phyloP scores from a whole-genome alignment of 176 grass and related monocot species.

The Cenchrus purpureus region DNA sequence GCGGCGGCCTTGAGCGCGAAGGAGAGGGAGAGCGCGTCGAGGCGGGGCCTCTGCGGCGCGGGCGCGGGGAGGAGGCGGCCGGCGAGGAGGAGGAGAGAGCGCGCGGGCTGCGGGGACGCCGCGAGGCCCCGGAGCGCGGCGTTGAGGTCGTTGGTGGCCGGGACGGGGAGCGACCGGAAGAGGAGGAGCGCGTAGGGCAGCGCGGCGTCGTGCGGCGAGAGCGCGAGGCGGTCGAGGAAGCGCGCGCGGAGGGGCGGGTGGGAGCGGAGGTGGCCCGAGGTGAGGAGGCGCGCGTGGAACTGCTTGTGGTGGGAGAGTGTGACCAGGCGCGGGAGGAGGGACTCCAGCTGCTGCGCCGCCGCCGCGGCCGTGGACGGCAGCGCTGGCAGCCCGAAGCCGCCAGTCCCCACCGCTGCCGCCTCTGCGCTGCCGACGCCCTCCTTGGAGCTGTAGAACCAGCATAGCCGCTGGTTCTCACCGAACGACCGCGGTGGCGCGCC shows the following conservation, averaged over 20 bases:
- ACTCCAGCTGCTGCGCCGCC: constrained; percentile 42
- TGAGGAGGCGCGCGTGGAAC: constrained; percentile 71
- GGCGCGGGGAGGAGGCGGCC: constrained; percentile 37
- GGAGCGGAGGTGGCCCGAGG: constrained; percentile 49
- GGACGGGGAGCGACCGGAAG: constrained; percentile 50
- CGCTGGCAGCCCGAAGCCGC: constrained; percentile 36
- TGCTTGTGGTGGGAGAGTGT: constrained; percentile 61
- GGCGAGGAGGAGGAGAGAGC: constrained; percentile 61
- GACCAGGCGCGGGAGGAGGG: constrained; percentile 51
- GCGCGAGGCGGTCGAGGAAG: constrained; percentile 64
- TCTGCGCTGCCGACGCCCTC: constrained; percentile 56
- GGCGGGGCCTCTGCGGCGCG: constrained; percentile 39
- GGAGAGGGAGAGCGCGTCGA: constrained; percentile 83
- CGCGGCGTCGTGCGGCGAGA: constrained; percentile 54
- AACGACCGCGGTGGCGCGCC: constrained; percentile 10
- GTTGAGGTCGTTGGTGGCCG: constrained; percentile 77
- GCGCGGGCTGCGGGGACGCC: constrained; percentile 51
- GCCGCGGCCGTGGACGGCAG: constrained; percentile 24
- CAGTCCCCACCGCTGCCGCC: constrained; percentile 27
- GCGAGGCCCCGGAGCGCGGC: constrained; percentile 66
- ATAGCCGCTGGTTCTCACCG: not conserved
- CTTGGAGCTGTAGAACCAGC: constrained; percentile 77
- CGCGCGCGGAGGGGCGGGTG: constrained; percentile 40
- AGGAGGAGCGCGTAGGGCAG: constrained; percentile 64
- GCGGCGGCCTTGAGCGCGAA: constrained; percentile 74